Evolutionary conservation across 495 filamentous ascomycete genomes (phyloP).

Genomic region (Podospora pseudoanserina): DNA sequence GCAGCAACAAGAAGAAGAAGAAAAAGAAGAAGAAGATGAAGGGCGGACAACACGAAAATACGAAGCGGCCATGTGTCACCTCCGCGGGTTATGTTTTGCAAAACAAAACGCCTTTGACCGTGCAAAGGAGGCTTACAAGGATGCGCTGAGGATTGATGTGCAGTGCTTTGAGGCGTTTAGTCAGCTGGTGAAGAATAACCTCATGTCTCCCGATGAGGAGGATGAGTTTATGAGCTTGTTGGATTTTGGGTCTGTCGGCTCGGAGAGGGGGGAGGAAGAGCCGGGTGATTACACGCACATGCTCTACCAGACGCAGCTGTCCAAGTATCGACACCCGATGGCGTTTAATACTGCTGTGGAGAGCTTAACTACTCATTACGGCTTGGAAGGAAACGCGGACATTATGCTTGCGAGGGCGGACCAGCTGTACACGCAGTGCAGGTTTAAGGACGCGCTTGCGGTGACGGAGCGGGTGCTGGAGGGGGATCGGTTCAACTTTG

Average conservation of each 20-base stretch:
- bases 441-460: slow-evolving; percentile 78
- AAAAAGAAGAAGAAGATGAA: slow-evolving; percentile 54
- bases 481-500: slow-evolving; percentile 82
- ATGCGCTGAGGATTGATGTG: slow-evolving; percentile 92
- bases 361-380: slow-evolving; percentile 88
- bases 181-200: slow-evolving; percentile 92
- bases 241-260: slow-evolving; percentile 62
- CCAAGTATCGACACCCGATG: slow-evolving; percentile 87
- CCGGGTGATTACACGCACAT: slow-evolving; percentile 90
- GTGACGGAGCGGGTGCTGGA: slow-evolving; percentile 80
- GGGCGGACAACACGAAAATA: slow-evolving; percentile 70
- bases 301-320: slow-evolving; percentile 94
- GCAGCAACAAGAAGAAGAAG: slow-evolving; percentile 53
- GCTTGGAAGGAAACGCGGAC: slow-evolving; percentile 81
- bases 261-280: slow-evolving; percentile 62
- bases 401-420: slow-evolving; percentile 90
- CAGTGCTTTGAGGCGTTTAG: slow-evolving; percentile 98
- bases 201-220: slow-evolving; percentile 98
- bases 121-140: slow-evolving; percentile 97
- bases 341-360: slow-evolving; percentile 85
- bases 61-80: slow-evolving; percentile 95
- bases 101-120: slow-evolving; percentile 98
- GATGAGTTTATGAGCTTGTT: slow-evolving; percentile 87
- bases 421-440: slow-evolving; percentile 89
- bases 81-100: slow-evolving; percentile 89